These are phyloP conservation scores for Volvox carteri DNA, from an alignment of 163 green algal species.

Conservation along the genomic window DNA sequence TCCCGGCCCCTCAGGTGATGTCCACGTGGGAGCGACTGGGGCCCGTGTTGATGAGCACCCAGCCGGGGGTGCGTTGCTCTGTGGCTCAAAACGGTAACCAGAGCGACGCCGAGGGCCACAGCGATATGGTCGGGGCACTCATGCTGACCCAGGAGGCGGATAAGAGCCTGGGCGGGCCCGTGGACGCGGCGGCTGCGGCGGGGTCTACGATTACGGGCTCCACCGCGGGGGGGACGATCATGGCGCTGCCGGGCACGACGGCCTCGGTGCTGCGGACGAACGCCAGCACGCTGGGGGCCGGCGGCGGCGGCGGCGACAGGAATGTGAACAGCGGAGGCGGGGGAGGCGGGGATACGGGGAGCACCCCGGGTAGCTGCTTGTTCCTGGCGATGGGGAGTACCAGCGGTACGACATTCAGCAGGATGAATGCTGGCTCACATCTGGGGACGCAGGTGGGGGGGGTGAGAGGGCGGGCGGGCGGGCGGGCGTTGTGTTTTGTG, in stretches of 20 bases:
- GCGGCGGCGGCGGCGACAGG: neutral
- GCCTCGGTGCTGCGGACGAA: neutral
- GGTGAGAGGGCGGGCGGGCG: too few species aligned
- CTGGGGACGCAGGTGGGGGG: neutral
- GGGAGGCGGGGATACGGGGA: neutral
- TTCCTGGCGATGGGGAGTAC: slow-evolving; percentile 37
- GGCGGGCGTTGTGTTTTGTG: neutral
- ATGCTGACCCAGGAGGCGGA: slow-evolving; percentile 16
- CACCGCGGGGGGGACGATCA: too few species aligned
- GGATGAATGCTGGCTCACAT: neutral
- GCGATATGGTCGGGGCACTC: neutral
- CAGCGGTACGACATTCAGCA: slow-evolving; percentile 9
- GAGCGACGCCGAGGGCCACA: slow-evolving; percentile 12
- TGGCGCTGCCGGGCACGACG: neutral
- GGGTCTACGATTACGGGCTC: neutral
- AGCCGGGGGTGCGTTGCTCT: neutral
- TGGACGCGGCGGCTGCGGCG: neutral
- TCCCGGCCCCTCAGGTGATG: slow-evolving; percentile 19
- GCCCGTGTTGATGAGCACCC: slow-evolving; percentile 7
- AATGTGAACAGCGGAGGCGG: neutral
- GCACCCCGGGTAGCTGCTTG: neutral
- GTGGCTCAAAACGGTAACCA: neutral
- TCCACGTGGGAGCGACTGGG: slow-evolving; percentile 18
- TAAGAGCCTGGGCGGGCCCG: neutral
- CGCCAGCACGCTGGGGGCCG: neutral